Evolutionary conservation across 805 yeast species (phyloP), one percentile per base, ranked within the genome.

Genomic region (Yarrowia divulgata): DNA sequence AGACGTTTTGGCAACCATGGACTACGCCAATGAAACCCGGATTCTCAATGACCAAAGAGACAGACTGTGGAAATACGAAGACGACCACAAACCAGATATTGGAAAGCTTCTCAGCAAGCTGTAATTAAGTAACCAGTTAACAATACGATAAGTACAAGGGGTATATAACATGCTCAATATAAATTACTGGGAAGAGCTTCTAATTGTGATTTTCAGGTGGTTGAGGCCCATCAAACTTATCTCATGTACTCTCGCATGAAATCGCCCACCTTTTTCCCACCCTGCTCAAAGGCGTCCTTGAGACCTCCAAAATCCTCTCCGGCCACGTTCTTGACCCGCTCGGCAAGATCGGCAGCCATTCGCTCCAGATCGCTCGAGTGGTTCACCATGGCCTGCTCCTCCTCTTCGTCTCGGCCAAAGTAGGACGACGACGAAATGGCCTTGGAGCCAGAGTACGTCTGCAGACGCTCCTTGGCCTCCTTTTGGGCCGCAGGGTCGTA

Each of bases 391-490:
- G 69, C 77, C 39, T 75, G 80, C 29, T 77, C 79, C 29, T 77
- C 81, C 60, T 83, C 84, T 72, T 90, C 89, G 37, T 87, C 91
- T 76, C 91, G 94, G 52, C 98, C 98, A 74, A 93, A 95, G 80
- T 95, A 95, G 10, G 95, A 88, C 43, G 93, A 85, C 1, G 98
- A 93, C 0, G 98, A 94, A 73, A 95, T 95, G 8, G 97, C 86
- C 57, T 90, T 89, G 1, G 98, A 97, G 69, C 94, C 95, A 70
- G 85, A 86, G 79, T 91, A 95, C 4, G 89, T 81, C 77, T 89
- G 92, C 69, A 95, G 82, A 75, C 95, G 93, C n/a, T 85, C 76
- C 72, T 85, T 84, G 1, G 98, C 98, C 78, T 93, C 97, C 57
- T 84, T 84, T 69, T 89, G 89, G 48, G 91, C 90, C 1, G 82